These are phyloP conservation scores for Parastagonospora nodorum DNA, from an alignment of 2,329 filamentous ascomycete genomes.

Conservation along the genomic window DNA sequence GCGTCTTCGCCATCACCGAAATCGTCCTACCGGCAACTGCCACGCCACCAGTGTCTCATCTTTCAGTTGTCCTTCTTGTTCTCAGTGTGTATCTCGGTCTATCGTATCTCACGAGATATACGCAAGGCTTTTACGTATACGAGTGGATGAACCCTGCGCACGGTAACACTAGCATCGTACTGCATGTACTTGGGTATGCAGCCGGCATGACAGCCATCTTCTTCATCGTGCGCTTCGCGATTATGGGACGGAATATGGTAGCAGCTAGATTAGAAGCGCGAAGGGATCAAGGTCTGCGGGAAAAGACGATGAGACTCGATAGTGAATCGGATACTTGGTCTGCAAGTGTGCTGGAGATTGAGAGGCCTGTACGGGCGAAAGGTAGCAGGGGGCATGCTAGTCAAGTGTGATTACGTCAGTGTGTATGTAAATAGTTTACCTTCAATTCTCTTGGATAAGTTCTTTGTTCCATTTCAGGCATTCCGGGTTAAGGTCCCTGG, in stretches of 20 bases:
- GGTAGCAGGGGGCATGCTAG: conserved; percentile 1
- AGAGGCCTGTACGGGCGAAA: conserved; percentile 5
- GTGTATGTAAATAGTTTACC: no score
- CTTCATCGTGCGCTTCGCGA: conserved; percentile 16
- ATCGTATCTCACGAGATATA: conserved; percentile 72
- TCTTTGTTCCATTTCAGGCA: no score
- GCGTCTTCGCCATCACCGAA: conserved; percentile 72
- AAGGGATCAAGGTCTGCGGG: conserved; percentile 6
- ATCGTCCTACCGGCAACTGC: conserved; percentile 69
- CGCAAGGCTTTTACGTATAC: conserved; percentile 76
- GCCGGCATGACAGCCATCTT: conserved; percentile 26
- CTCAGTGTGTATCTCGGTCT: conserved; percentile 72
- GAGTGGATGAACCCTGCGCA: conserved; percentile 50
- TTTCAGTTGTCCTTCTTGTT: conserved; percentile 67
- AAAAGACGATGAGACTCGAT: conserved; percentile 17
- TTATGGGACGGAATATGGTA: conserved; percentile 18
- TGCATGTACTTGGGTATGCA: conserved; percentile 30
- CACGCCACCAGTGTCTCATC: conserved; percentile 65
- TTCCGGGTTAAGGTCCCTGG: no score
- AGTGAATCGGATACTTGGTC: conserved; percentile 18
- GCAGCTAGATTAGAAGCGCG: conserved; percentile 6
- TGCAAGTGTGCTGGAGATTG: conserved; percentile 8
- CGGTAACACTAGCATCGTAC: conserved; percentile 22
- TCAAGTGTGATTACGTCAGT: no score
- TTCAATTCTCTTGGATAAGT: no score